Conservation (phyloP, 2,329 filamentous ascomycete species). For the Botrytis tulipae region DNA sequence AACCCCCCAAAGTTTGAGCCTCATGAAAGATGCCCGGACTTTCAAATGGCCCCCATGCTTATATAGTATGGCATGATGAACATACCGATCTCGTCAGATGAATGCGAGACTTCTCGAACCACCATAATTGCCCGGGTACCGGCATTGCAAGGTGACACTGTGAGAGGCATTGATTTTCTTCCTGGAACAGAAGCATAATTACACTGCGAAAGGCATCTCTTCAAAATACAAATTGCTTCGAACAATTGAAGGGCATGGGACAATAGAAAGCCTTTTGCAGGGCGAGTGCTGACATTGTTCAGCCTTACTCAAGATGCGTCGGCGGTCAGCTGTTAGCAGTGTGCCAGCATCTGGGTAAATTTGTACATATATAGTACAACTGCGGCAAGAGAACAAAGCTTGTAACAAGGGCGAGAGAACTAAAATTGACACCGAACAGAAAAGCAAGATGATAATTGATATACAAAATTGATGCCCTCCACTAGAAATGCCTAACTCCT, state of each 20-base stretch:
- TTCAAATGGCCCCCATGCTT: background rate
- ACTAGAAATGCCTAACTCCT: constrained; percentile 15
- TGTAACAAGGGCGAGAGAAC: background rate
- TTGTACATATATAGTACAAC: background rate
- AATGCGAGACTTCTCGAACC: constrained; percentile 1
- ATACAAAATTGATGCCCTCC: constrained; percentile 10
- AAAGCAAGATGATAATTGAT: background rate
- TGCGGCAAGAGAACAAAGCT: background rate
- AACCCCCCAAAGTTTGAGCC: background rate
- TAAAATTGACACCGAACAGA: constrained; percentile 1
- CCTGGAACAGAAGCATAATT: background rate
- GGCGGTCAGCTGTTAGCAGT: too few species aligned
- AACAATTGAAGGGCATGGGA: background rate
- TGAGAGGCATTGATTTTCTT: too few species aligned
- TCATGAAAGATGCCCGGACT: background rate
- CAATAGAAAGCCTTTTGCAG: background rate
- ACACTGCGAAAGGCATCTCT: background rate
- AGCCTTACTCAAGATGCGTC: background rate
- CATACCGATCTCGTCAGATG: background rate
- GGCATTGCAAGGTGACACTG: background rate
- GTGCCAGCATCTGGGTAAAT: too few species aligned
- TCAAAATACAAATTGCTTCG: background rate
- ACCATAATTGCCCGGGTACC: background rate
- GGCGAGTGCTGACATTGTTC: background rate
- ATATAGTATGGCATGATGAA: background rate